Conservation (phyloP, 78 protist genomes). For the Emiliania huxleyi region DNA sequence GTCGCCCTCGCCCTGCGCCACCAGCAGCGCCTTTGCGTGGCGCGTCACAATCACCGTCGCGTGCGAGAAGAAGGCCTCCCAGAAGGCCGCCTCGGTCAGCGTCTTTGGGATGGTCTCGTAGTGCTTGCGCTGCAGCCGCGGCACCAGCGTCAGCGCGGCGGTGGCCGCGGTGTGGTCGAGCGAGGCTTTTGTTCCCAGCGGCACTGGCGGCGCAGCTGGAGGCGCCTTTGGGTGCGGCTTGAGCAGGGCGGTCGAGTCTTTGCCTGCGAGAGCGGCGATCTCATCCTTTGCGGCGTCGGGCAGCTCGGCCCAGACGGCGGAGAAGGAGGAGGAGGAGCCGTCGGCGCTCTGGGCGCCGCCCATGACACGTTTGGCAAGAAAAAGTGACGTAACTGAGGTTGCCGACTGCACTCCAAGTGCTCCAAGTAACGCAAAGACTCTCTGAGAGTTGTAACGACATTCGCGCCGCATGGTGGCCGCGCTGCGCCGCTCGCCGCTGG, state of each 20-base stretch:
- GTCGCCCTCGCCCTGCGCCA: neutral
- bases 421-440: no score
- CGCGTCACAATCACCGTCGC: neutral
- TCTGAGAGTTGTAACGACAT: no score
- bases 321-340: no score
- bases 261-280: neutral
- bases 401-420: no score
- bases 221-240: neutral
- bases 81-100: neutral
- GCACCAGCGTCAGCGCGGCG: neutral
- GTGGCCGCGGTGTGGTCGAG: neutral
- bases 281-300: neutral
- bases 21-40: neutral
- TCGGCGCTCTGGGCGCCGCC: no score
- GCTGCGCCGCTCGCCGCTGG: no score
- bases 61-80: neutral
- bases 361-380: no score
- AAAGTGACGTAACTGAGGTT: no score
- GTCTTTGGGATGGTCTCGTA: neutral
- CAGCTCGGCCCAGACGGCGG: neutral
- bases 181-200: neutral
- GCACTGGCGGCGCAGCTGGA: neutral
- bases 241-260: neutral
- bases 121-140: slow-evolving; percentile 27
- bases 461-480: no score